Evolutionary conservation across 441 rosid species (phyloP).

Genomic region (Aleurites moluccanus): DNA sequence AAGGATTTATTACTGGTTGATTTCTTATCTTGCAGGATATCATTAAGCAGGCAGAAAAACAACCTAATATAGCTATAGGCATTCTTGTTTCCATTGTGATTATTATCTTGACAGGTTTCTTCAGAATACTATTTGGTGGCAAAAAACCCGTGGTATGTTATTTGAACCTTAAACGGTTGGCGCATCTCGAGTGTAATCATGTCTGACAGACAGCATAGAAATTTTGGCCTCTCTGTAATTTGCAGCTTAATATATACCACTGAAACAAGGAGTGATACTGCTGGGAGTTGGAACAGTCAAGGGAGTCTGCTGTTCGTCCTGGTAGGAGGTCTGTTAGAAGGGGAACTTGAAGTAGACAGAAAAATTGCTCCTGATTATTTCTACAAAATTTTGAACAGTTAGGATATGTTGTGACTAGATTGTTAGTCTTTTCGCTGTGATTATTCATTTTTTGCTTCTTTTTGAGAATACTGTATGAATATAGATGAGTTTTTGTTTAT

Average conservation of each 20-base stretch:
- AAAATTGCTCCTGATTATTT: too few species aligned
- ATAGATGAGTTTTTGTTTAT: not conserved
- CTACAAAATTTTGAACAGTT: not conserved
- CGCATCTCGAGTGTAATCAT: not conserved
- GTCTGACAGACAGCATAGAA: too few species aligned
- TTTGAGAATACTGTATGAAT: not conserved
- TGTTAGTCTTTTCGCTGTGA: not conserved
- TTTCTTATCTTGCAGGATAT: not conserved
- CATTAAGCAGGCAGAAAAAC: not conserved
- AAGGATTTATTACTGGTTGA: not conserved
- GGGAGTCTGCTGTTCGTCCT: not conserved
- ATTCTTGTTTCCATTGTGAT: not conserved
- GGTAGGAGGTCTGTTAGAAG: conserved; percentile 16
- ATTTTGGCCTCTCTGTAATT: not conserved
- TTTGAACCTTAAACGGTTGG: not conserved
- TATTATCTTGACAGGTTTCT: not conserved
- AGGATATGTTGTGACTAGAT: not conserved
- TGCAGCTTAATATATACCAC: not conserved
- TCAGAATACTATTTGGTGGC: too few species aligned
- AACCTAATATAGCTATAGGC: too few species aligned
- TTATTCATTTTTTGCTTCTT: too few species aligned
- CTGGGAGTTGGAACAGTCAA: too few species aligned
- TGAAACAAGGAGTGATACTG: not conserved
- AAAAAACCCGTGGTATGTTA: not conserved
- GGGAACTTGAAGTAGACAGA: conserved; percentile 24